Evolutionary conservation across 1,284 basidiomycete genomes (phyloP).

Genomic region (Austroboletus niveus): DNA sequence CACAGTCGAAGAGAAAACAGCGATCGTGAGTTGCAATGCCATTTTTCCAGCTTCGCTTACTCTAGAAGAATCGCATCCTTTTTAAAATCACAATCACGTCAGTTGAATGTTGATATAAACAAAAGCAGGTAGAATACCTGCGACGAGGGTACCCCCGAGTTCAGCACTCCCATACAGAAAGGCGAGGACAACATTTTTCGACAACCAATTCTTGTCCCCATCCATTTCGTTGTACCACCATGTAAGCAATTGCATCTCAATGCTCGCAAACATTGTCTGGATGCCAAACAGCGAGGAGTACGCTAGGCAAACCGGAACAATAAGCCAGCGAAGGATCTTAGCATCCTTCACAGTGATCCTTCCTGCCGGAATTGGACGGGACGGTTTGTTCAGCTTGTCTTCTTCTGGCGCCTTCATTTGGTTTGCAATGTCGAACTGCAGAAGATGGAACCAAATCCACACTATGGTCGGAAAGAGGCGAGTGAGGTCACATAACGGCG

Average conservation of each 20-base stretch:
- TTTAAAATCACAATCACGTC: neutral
- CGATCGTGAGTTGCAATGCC: constrained; percentile 27
- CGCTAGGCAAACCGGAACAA: constrained; percentile 35
- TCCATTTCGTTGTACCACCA: constrained; percentile 39
- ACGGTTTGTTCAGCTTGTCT: constrained; percentile 41
- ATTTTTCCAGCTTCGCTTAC: constrained; percentile 25
- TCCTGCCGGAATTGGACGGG: constrained; percentile 40
- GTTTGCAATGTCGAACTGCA: constrained; percentile 45
- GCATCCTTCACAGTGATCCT: constrained; percentile 36
- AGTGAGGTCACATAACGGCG: constrained; percentile 25
- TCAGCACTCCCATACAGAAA: constrained; percentile 39
- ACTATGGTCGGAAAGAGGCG: constrained; percentile 29
- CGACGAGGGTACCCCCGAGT: constrained; percentile 38
- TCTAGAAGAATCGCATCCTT: constrained; percentile 15
- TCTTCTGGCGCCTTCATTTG: constrained; percentile 40
- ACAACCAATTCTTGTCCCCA: constrained; percentile 37
- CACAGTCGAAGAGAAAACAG: constrained; percentile 35
- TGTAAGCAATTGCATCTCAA: constrained; percentile 31
- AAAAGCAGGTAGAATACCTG: constrained; percentile 22
- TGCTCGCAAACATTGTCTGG: constrained; percentile 31
- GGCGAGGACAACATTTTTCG: constrained; percentile 38
- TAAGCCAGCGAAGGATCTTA: constrained; percentile 36
- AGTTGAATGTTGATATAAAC: neutral
- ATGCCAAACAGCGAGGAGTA: constrained; percentile 34
- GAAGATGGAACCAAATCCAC: constrained; percentile 45